These are phyloP conservation scores for Aureobasidium namibiae DNA, from an alignment of 2,329 filamentous ascomycete genomes.

Conservation along the genomic window DNA sequence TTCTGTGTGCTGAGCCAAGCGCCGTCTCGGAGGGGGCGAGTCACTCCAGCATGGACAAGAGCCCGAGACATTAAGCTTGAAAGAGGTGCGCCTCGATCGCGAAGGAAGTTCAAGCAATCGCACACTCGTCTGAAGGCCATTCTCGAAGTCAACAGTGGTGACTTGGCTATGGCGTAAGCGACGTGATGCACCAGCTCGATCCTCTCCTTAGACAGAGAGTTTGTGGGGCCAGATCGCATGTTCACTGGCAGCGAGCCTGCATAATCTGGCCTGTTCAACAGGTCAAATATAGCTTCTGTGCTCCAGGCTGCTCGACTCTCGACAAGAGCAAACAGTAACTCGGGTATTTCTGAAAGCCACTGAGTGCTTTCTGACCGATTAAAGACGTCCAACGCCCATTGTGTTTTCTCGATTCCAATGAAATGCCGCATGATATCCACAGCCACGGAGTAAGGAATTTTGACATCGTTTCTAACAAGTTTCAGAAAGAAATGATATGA, in stretches of 20 bases:
- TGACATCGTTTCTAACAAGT: background rate
- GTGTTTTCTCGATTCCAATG: background rate
- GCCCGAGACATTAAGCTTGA: constrained; percentile 38
- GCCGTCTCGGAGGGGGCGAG: constrained; percentile 33
- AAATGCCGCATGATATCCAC: constrained; percentile 18
- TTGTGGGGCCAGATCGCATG: background rate
- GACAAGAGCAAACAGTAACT: constrained; percentile 19
- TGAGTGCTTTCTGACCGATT: constrained; percentile 10
- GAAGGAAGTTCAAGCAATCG: constrained; percentile 40
- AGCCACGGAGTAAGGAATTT: constrained; percentile 8
- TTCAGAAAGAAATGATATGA: background rate
- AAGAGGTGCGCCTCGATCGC: constrained; percentile 34
- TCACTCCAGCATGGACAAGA: constrained; percentile 42
- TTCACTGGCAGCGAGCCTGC: constrained; percentile 14
- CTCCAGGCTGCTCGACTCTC: constrained; percentile 7
- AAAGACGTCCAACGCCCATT: constrained; percentile 19
- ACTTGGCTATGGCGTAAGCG: constrained; percentile 36
- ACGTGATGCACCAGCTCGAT: constrained; percentile 38
- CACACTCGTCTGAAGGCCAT: constrained; percentile 38
- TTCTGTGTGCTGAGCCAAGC: constrained; percentile 26
- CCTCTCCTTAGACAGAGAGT: constrained; percentile 27
- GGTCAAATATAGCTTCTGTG: constrained; percentile 16
- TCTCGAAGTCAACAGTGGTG: constrained; percentile 29
- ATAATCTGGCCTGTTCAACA: constrained; percentile 18
- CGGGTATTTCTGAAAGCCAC: constrained; percentile 16